These are phyloP conservation scores for Phytophthora sp. DNA, from an alignment of 352 stramenopile genomes.

Conservation along the genomic window DNA sequence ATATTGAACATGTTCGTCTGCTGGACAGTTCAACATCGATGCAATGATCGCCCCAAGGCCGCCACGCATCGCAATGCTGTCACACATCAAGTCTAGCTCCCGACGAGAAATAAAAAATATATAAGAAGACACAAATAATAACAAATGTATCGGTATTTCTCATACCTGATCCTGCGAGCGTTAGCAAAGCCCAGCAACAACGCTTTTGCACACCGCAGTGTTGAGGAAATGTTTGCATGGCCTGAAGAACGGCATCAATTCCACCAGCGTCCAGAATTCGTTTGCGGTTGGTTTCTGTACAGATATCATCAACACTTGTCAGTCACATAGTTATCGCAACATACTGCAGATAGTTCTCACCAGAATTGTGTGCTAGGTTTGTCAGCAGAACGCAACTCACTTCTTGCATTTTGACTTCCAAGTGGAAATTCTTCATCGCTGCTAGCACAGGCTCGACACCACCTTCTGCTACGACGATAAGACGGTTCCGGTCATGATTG, in stretches of 20 bases:
- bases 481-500: slow-evolving; percentile 77
- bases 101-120: background rate
- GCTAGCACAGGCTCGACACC: slow-evolving; percentile 59
- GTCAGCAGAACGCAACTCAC: slow-evolving; percentile 77
- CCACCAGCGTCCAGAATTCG: slow-evolving; percentile 71
- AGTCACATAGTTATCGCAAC: slow-evolving; percentile 8
- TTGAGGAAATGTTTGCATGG: slow-evolving; percentile 87
- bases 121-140: no score
- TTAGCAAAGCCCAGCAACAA: slow-evolving; percentile 86
- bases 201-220: slow-evolving; percentile 75
- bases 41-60: slow-evolving; percentile 73
- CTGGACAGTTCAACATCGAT: slow-evolving; percentile 77
- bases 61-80: slow-evolving; percentile 62
- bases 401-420: slow-evolving; percentile 73
- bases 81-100: slow-evolving; percentile 64
- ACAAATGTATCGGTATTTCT: no score
- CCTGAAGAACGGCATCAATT: slow-evolving; percentile 81
- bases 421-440: slow-evolving; percentile 67
- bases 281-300: slow-evolving; percentile 82
- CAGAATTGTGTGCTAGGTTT: slow-evolving; percentile 88
- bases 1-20: slow-evolving; percentile 62
- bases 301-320: background rate
- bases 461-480: slow-evolving; percentile 74
- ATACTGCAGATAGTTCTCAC: slow-evolving; percentile 26
- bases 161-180: slow-evolving; percentile 75